Evolutionary conservation across 2,329 filamentous ascomycete genomes (phyloP), one percentile per base, ranked within the genome.

Genomic region (Colletotrichum neosansevieriae): DNA sequence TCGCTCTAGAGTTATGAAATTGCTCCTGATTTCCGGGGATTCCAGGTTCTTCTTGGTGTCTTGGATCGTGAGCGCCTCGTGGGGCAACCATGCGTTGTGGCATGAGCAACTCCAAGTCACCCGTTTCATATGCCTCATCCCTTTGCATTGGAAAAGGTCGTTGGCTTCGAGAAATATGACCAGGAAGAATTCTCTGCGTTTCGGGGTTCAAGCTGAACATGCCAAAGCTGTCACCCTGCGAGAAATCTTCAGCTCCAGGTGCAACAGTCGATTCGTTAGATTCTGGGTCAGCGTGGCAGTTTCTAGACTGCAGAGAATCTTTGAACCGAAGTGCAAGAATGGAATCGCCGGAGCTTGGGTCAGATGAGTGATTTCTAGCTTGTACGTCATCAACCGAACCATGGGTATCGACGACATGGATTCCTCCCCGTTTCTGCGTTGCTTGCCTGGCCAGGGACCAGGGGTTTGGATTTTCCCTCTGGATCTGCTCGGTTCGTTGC

Each of bases 381-480:
- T 29, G 49, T 15, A 24, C 32, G 36, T 7, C 24, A 34, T 19
- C 32, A 13, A 19, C 34, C 51, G 19, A 54, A 24, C 21, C 21
- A 11, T 54, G n/a, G 11, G 11, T 21, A 21, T 21, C 9, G 11
- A 21, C 34, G 51, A 21, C 13, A 4, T 21, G 29, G 34, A 6
- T 12, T 11, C 24, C 29, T 53, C 32, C 47, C 32, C 32, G 47
- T 50, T 44, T 56, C 13, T 36, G 45, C 12, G 59, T 51, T 7
- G 67, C 45, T 7, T 21, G 51, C 17, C 59, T 63, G 29, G 70
- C 68, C 13, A 71, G 51, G 10, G 58, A 47, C 70, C 70, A 71
- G 0, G 69, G 70, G 6, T 69, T 71, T n/a, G 61, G 24, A 13
- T 62, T 36, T 24, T 71, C 40, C 13, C 47, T 17, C 50, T 60